These are phyloP conservation scores for Spencermartinsiella europaea DNA, from an alignment of 805 yeast species.

Conservation along the genomic window DNA sequence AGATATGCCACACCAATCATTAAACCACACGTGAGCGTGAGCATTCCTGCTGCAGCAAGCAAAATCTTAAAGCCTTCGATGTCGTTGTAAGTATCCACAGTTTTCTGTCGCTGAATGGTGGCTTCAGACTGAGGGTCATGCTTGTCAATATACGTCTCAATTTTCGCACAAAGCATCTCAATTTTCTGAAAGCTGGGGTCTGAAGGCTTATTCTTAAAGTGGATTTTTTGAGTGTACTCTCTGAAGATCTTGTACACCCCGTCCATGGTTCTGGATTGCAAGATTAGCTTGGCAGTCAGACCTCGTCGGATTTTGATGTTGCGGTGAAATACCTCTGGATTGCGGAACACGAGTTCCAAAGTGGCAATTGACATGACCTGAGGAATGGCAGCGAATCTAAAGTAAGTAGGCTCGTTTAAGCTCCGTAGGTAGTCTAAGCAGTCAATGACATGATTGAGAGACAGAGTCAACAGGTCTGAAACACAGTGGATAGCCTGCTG, in stretches of 20 bases:
- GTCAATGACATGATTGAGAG: slow-evolving; percentile 72
- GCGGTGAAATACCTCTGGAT: slow-evolving; percentile 60
- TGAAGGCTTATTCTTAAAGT: slow-evolving; percentile 67
- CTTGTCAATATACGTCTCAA: slow-evolving; percentile 78
- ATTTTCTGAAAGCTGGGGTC: slow-evolving; percentile 85
- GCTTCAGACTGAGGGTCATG: slow-evolving; percentile 18
- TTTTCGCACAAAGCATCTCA: slow-evolving; percentile 80
- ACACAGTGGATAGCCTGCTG: slow-evolving; percentile 66
- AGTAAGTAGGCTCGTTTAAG: slow-evolving; percentile 74
- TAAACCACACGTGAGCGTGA: slow-evolving; percentile 20
- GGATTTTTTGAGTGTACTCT: slow-evolving; percentile 66
- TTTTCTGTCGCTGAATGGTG: slow-evolving; percentile 10
- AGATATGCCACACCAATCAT: slow-evolving; percentile 26
- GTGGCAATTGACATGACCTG: slow-evolving; percentile 99
- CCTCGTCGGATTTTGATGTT: slow-evolving; percentile 91
- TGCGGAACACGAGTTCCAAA: slow-evolving; percentile 76
- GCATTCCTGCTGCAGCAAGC: slow-evolving; percentile 18
- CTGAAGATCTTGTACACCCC: slow-evolving; percentile 76
- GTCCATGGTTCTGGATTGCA: slow-evolving; percentile 65
- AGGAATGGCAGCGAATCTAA: slow-evolving; percentile 94
- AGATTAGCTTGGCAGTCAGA: slow-evolving; percentile 69
- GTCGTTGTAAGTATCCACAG: slow-evolving; percentile 10
- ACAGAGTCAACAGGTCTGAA: slow-evolving; percentile 73
- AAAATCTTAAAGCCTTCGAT: slow-evolving; percentile 17
- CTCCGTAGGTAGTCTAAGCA: slow-evolving; percentile 69